Conservation (phyloP, 352 stramenopile species). For the Globisporangium yorkense region DNA sequence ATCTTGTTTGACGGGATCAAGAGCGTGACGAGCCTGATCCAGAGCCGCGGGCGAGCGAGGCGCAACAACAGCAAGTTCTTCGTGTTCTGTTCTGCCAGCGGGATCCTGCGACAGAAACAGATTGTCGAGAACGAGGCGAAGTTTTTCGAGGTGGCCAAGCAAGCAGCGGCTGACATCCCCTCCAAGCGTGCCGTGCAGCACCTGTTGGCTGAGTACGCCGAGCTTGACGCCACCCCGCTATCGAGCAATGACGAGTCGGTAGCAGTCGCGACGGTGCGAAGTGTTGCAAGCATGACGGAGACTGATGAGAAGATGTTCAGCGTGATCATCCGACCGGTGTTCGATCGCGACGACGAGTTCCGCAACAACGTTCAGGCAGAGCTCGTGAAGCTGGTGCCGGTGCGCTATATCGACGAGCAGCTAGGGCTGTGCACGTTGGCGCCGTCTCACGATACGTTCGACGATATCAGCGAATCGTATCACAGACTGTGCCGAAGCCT, state of each 20-base stretch:
- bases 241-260: background rate
- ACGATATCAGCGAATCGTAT: conserved; percentile 35
- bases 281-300: background rate
- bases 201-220: conserved; percentile 20
- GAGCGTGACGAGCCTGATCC: conserved; percentile 68
- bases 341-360: conserved; percentile 13
- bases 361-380: conserved; percentile 16
- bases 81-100: conserved; percentile 50
- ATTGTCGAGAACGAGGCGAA: conserved; percentile 54
- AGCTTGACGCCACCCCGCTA: conserved; percentile 7
- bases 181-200: conserved; percentile 39
- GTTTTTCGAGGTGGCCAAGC: conserved; percentile 34
- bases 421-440: conserved; percentile 47
- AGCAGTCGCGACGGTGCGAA: background rate
- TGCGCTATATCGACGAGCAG: conserved; percentile 28
- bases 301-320: conserved; percentile 32
- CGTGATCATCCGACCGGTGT: conserved; percentile 30
- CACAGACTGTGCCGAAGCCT: conserved; percentile 26
- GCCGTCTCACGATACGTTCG: conserved; percentile 6
- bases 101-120: conserved; percentile 30
- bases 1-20: conserved; percentile 72
- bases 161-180: conserved; percentile 24
- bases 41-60: conserved; percentile 65
- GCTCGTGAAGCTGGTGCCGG: conserved; percentile 23
- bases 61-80: conserved; percentile 55